These are phyloP conservation scores for Monoraphidium neglectum DNA, from an alignment of 139 green algal genomes.

Conservation along the genomic window DNA sequence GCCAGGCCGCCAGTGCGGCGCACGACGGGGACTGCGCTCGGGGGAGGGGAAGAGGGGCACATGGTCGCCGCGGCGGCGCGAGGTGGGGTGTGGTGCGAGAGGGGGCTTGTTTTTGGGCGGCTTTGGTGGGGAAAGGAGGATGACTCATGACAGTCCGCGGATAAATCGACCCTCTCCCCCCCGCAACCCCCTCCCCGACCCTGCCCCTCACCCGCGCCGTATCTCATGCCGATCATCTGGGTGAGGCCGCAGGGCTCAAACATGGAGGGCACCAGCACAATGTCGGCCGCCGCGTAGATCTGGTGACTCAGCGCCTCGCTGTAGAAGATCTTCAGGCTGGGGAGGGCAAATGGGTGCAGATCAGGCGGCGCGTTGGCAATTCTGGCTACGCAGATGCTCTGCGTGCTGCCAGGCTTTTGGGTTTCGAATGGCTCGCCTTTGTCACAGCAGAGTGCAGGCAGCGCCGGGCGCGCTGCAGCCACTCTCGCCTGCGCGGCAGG, in stretches of 20 bases:
- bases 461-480: too few species aligned
- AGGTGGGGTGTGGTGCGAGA: neutral
- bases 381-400: neutral
- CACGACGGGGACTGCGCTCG: conserved; percentile 55
- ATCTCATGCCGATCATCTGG: conserved; percentile 85
- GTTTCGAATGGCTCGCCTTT: too few species aligned
- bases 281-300: conserved; percentile 91
- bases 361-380: neutral
- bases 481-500: too few species aligned
- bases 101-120: neutral
- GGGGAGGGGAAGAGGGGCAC: neutral
- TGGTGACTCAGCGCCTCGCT: conserved; percentile 83
- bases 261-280: conserved; percentile 94
- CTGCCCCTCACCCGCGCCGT: conserved; percentile 35
- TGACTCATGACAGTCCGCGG: too few species aligned
- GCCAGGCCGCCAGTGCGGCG: conserved; percentile 78
- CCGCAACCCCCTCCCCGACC: neutral
- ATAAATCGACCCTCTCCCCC: too few species aligned
- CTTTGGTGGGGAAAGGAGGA: neutral
- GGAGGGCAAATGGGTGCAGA: neutral
- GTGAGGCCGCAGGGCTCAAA: conserved; percentile 98
- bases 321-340: conserved; percentile 73
- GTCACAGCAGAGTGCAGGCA: too few species aligned
- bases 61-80: too few species aligned
- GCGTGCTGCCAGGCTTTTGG: neutral